phyloP scores from a whole-genome alignment of 441 rosid genomes.

The Erysimum cheiri region DNA sequence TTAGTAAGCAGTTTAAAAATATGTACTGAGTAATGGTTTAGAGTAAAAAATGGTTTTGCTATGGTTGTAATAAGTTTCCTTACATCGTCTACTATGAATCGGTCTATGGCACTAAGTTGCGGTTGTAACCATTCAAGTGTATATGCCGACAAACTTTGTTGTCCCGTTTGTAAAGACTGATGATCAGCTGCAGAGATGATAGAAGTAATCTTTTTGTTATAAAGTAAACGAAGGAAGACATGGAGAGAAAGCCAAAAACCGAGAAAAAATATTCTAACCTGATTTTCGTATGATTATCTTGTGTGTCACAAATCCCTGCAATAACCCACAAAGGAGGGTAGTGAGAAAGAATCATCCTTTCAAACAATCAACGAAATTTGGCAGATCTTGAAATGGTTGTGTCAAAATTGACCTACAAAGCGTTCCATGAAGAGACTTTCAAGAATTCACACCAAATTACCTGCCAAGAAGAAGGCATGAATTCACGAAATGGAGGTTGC shows the following conservation, averaged over 20 bases:
- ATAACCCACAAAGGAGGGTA: conserved; percentile 23
- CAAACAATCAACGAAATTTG: neutral
- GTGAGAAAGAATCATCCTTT: conserved; percentile 9
- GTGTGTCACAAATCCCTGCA: conserved; percentile 86
- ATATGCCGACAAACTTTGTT: conserved; percentile 39
- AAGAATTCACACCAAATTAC: conserved; percentile 43
- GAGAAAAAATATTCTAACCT: conserved; percentile 45
- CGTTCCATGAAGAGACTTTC: conserved; percentile 15
- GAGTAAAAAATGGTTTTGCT: conserved; percentile 13
- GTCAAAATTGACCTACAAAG: neutral
- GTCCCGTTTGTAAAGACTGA: conserved; percentile 41
- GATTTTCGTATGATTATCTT: conserved; percentile 55
- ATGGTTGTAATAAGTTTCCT: conserved; percentile 32
- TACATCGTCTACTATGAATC: conserved; percentile 67
- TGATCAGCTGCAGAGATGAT: conserved; percentile 51
- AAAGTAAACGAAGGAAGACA: neutral
- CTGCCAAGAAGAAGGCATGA: conserved; percentile 93
- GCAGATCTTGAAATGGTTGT: conserved; percentile 8
- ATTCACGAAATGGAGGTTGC: conserved; percentile 62
- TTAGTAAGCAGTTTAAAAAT: neutral
- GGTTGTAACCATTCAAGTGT: conserved; percentile 73
- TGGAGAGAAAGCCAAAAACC: neutral
- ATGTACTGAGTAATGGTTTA: conserved; percentile 1
- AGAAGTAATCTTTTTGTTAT: neutral
- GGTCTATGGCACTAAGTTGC: conserved; percentile 56